Evolutionary conservation across 2,329 filamentous ascomycete genomes (phyloP), one percentile per base, ranked within the genome.

Genomic region (Aspergillus texensis): DNA sequence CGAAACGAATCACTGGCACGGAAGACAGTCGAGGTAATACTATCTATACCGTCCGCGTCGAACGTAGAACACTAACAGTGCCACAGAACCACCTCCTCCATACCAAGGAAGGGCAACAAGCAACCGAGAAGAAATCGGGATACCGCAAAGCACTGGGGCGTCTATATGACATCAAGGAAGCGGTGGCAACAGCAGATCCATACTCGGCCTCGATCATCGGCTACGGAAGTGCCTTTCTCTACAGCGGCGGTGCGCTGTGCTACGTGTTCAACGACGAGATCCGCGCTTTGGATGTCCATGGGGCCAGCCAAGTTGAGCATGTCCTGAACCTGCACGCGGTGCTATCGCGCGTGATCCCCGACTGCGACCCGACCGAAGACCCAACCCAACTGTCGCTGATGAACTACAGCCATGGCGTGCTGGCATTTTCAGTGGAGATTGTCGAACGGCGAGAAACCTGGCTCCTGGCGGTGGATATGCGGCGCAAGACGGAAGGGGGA

Each of bases 191-290:
- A 26, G 88, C 88, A 6, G 77, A 82, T 36, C 91, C 91, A 0
- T 92, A 87, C 71, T 82, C 86, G 0, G 84, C 85, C 19, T 84
- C 84, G 2, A 79, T 88, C 0, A 72, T 92, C 36, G 89, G 84
- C 4, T 79, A 86, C 58, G 88, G 84, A 4, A 83, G 87, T 28
- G 80, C 82, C 4, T 92, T 89, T 74, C 74, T 88, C 2, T 92
- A 90, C 72, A 79, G 81, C 21, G 82, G 87, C 62, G 89, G 90
- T 6, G 81, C 86, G 12, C 77, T 93, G 19, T 91, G 89, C 68
- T 90, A 92, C 71, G 83, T 86, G 12, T 72, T 82, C 46, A 81
- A 83, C 57, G 76, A 79, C 54, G 78, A 76, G 43, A 80, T 93
- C 30, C 84, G 86, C 3, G 74, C 92, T 30, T 79, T 90, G 55